Evolutionary conservation across 2,329 filamentous ascomycete species (phyloP).

Genomic region (Didymella lethalis): DNA sequence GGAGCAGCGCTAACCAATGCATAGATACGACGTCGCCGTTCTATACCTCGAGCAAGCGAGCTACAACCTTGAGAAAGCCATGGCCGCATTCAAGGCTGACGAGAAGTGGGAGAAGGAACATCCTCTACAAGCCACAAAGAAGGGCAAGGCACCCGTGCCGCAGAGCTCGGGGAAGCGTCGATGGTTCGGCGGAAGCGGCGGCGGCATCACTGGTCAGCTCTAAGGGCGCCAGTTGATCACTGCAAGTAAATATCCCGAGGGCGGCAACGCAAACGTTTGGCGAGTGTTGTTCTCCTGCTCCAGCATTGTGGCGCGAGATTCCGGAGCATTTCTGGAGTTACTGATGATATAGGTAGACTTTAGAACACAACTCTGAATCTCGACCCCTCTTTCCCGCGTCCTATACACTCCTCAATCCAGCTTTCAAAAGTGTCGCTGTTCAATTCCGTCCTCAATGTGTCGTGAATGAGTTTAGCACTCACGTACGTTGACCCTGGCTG

Average conservation of each 20-base stretch:
- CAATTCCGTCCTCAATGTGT: background rate
- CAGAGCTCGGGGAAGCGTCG: slow-evolving; percentile 39
- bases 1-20: slow-evolving; percentile 6
- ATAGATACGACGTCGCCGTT: slow-evolving; percentile 72
- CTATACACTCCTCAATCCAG: too few relatives aligned
- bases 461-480: background rate
- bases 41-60: slow-evolving; percentile 75
- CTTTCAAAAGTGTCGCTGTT: background rate
- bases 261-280: slow-evolving; percentile 9
- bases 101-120: slow-evolving; percentile 78
- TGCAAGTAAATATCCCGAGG: background rate
- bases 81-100: slow-evolving; percentile 72
- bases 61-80: slow-evolving; percentile 71
- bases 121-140: slow-evolving; percentile 61
- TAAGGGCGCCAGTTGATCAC: slow-evolving; percentile 25
- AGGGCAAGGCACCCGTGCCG: slow-evolving; percentile 51
- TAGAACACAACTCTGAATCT: background rate
- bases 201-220: slow-evolving; percentile 49
- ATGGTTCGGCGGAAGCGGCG: slow-evolving; percentile 49
- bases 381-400: background rate
- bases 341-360: slow-evolving; percentile 4
- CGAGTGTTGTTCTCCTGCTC: background rate
- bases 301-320: background rate
- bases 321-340: slow-evolving; percentile 7
- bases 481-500: background rate